A percentile compares a stretch with the other conserved stretches of the same genome.
Conservation (phyloP, 139 green algal species). For the Pseudopediastrum boryanum region DNA sequence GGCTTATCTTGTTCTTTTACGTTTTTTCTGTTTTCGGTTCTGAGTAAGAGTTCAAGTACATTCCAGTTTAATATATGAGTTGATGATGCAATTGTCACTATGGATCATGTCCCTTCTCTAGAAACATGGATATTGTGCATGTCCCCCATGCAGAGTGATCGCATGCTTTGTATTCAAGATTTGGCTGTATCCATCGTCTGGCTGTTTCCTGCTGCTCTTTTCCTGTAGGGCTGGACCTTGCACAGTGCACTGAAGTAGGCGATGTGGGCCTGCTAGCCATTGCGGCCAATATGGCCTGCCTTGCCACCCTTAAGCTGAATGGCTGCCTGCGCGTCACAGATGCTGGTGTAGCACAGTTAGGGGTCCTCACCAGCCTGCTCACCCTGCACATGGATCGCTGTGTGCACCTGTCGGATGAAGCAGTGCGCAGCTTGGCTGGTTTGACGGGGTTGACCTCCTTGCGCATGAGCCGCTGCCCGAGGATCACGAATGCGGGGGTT, state of each 20-base stretch:
- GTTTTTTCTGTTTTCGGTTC: too few species aligned
- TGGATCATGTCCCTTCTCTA: too few species aligned
- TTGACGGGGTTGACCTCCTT: conserved; percentile 52
- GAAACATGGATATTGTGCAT: too few species aligned
- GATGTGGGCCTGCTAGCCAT: conserved; percentile 35
- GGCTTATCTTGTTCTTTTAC: too few species aligned
- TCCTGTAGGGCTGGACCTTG: conserved; percentile 47
- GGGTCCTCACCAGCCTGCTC: conserved; percentile 37
- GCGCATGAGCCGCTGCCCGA: conserved; percentile 45
- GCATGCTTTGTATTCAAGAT: too few species aligned
- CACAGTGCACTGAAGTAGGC: conserved; percentile 38
- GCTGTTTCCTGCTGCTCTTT: neutral
- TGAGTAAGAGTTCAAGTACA: too few species aligned
- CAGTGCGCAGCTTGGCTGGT: conserved; percentile 28
- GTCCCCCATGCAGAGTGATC: too few species aligned
- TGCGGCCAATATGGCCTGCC: conserved; percentile 25
- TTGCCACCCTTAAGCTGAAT: conserved; percentile 44
- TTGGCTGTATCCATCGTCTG: too few species aligned
- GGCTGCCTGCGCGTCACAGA: conserved; percentile 51
- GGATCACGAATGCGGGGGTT: conserved; percentile 53
- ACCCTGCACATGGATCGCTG: conserved; percentile 64
- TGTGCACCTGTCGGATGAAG: conserved; percentile 49
- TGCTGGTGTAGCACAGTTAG: conserved; percentile 34
- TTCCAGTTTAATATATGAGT: too few species aligned
- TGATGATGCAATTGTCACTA: too few species aligned